Evolutionary conservation across 176 grass and related monocot genomes (phyloP).

Genomic region (Typha latifolia): DNA sequence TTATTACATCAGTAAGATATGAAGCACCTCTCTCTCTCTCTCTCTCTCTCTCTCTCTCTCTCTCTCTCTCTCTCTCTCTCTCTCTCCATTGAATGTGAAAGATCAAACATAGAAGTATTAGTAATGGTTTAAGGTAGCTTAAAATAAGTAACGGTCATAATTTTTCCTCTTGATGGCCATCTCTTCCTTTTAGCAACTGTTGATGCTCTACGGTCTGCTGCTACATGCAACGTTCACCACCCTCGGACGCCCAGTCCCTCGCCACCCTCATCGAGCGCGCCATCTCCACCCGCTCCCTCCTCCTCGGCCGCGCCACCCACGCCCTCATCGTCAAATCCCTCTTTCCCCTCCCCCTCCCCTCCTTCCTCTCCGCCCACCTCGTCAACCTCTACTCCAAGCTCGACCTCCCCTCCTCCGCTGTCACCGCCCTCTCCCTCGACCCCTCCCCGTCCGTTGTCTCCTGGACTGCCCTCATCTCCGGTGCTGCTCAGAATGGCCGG

Average conservation of each 20-base stretch:
- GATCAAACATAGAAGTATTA: no score
- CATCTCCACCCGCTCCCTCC: conserved; percentile 31
- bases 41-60: no score
- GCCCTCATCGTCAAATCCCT: conserved; percentile 32
- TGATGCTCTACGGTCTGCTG: no score
- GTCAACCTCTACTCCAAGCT: conserved; percentile 89
- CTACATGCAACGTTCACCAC: not conserved
- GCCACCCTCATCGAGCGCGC: conserved; percentile 41
- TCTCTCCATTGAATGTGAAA: no score
- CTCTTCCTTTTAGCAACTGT: no score
- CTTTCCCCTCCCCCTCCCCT: conserved; percentile 31
- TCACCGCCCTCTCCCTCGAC: conserved; percentile 33
- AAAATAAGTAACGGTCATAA: no score
- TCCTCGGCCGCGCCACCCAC: conserved; percentile 49
- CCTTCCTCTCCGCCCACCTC: conserved; percentile 64
- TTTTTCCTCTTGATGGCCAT: no score
- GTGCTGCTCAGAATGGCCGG: conserved; percentile 45
- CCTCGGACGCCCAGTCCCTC: conserved; percentile 37
- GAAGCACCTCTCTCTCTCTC: no score
- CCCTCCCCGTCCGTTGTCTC: conserved; percentile 60
- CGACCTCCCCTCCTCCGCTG: conserved; percentile 45
- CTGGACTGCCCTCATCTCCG: conserved; percentile 66
- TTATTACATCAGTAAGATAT: no score
- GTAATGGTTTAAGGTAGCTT: no score
- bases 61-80: no score